These are phyloP conservation scores for Arthrobotrys entomopaga DNA, from an alignment of 2,329 filamentous ascomycete species.

Conservation along the genomic window DNA sequence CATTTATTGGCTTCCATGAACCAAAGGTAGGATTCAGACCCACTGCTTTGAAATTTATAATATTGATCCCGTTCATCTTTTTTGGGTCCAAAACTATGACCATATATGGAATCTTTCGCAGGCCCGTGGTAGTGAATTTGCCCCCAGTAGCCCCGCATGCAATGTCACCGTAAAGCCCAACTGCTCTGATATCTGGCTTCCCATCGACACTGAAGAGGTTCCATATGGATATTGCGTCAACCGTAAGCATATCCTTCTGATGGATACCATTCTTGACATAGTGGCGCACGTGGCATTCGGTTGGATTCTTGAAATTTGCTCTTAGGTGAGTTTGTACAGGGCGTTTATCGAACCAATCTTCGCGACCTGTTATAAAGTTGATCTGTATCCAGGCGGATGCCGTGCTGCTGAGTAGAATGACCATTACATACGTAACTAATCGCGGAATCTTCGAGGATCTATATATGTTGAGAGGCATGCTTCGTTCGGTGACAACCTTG, in stretches of 20 bases:
- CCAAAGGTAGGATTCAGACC: background rate
- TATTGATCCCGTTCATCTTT: constrained; percentile 14
- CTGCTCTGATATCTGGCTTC: background rate
- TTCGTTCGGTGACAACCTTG: no score
- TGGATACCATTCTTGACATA: background rate
- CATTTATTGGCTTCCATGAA: constrained; percentile 17
- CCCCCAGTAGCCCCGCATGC: constrained; percentile 1
- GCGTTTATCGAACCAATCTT: background rate
- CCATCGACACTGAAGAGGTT: background rate
- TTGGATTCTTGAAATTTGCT: background rate
- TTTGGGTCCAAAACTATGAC: constrained; percentile 6
- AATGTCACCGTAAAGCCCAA: constrained; percentile 8
- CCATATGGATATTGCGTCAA: constrained; percentile 20
- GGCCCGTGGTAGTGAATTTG: background rate
- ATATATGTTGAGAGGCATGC: background rate
- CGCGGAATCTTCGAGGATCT: background rate
- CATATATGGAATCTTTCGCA: constrained; percentile 7
- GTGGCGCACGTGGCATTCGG: constrained; percentile 1
- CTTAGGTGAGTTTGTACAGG: background rate
- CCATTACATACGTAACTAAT: no score
- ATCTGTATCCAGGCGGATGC: constrained; percentile 2
- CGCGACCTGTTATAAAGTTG: background rate
- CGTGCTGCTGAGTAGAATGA: background rate
- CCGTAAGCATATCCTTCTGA: background rate
- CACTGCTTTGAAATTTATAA: constrained; percentile 3